phyloP scores from a whole-genome alignment of 2,329 filamentous ascomycete species.

The Dissoconium aciculare region DNA sequence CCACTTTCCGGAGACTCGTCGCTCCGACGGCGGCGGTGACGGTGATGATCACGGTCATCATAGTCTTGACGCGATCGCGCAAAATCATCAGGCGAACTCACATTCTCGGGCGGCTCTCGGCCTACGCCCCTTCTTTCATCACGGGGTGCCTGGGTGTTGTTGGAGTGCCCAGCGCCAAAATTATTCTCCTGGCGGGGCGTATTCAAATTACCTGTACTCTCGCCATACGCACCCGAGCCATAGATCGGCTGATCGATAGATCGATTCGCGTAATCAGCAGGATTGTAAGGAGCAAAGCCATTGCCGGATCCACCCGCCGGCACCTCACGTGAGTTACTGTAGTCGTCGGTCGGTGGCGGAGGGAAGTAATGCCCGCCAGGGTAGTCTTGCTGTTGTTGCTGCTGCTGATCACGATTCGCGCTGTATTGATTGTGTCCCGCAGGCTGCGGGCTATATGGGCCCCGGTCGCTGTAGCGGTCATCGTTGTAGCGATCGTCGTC shows the following conservation, averaged over 20 bases:
- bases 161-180: slow-evolving; percentile 20
- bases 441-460: slow-evolving; percentile 23
- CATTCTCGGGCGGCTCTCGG: slow-evolving; percentile 28
- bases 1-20: slow-evolving; percentile 18
- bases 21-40: too few species aligned
- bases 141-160: slow-evolving; percentile 11
- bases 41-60: slow-evolving; percentile 16
- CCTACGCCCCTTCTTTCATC: slow-evolving; percentile 15
- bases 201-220: slow-evolving; percentile 17
- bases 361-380: slow-evolving; percentile 35
- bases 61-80: slow-evolving; percentile 6
- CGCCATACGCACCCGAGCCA: slow-evolving; percentile 20
- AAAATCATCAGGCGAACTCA: slow-evolving; percentile 28
- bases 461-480: slow-evolving; percentile 11
- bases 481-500: slow-evolving; percentile 13
- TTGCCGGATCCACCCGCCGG: slow-evolving; percentile 21
- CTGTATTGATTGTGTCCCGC: slow-evolving; percentile 21
- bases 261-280: slow-evolving; percentile 30
- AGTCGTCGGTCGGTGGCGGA: slow-evolving; percentile 27
- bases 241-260: slow-evolving; percentile 17
- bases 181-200: slow-evolving; percentile 20
- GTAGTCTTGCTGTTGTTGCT: too few species aligned
- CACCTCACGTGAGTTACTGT: slow-evolving; percentile 10
- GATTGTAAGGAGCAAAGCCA: slow-evolving; percentile 26
- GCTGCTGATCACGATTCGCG: slow-evolving; percentile 17